Conservation (phyloP, 2,329 filamentous ascomycete genomes). For the Exophiala sideris region DNA sequence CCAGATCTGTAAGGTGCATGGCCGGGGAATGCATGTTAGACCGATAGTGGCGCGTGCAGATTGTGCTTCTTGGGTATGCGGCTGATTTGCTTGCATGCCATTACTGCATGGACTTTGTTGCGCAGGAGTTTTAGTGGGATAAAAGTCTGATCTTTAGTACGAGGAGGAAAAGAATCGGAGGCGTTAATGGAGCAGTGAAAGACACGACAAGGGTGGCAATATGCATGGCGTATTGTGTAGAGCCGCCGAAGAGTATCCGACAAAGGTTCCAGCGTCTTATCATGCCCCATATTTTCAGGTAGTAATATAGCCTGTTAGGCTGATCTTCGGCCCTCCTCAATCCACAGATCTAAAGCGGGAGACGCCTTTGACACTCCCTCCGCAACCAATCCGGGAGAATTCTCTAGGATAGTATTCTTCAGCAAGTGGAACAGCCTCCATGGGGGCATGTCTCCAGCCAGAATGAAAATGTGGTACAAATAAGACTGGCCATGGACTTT, state of each 20-base stretch:
- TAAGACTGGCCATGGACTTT: neutral
- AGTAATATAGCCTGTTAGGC: constrained; percentile 17
- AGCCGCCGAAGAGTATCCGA: constrained; percentile 16
- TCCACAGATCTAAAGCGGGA: too few species aligned
- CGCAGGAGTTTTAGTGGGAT: too few species aligned
- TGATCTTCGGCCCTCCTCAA: constrained; percentile 13
- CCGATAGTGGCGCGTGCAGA: too few species aligned
- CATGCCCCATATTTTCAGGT: neutral
- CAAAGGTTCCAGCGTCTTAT: neutral
- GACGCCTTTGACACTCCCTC: neutral
- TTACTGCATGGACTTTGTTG: too few species aligned
- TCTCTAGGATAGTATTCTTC: too few species aligned
- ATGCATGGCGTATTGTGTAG: too few species aligned
- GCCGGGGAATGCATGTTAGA: neutral
- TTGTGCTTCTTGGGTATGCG: too few species aligned
- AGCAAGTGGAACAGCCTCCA: neutral
- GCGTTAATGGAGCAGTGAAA: too few species aligned
- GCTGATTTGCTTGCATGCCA: too few species aligned
- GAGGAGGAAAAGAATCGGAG: neutral
- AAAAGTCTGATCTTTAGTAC: too few species aligned
- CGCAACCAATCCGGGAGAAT: constrained; percentile 20
- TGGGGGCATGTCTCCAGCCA: neutral
- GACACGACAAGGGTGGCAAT: neutral
- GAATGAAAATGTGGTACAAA: neutral
- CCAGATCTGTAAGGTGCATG: constrained; percentile 5